Evolutionary conservation across 495 filamentous ascomycete genomes (phyloP), one percentile per base, ranked within the genome.

Genomic region (Filosporella fistucella): DNA sequence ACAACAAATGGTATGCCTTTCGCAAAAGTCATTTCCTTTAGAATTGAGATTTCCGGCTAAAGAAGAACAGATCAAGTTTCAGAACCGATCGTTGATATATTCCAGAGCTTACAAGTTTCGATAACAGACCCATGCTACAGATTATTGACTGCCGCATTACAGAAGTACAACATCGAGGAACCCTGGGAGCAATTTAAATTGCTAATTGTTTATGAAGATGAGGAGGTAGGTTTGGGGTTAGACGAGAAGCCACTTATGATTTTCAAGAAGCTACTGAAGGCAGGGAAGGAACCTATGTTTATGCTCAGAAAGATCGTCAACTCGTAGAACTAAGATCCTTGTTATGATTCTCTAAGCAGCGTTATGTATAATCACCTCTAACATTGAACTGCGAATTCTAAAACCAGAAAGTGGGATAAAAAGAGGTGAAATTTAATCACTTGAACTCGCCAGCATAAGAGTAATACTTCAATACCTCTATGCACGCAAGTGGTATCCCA

Each of bases 71-170:
- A 16, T 38, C 12, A 8, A 8, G 35, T n/a, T 9, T 7, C 12
- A 7, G 8, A 38, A 20, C 17, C 67, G 65, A n/a, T n/a, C 57
- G 88, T 89, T 49, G 90, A 96, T 57, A 96, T 96, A 39, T 96
- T 96, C 79, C 95, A 95, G 63, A 88, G 83, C 7, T 96, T 96
- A 72, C 81, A 91, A 24, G 91, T 96, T 47, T 88, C 84, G 52
- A 89, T 94, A 80, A 91, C 96, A 44, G 91, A 96, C 54, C 91
- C 91, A 0, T 96, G 91, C 70, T 80, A 95, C 67, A 95, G 93
- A 59, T 91, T 96, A 22, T 78, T 96, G 5, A 91, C 91, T 1
- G 91, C 93, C 17, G 91, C 91, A 17, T 72, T 96, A 21, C 90
- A 90, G 62, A 94, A 93, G 59, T 96, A 96, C 70, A 91, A 96